Conservation (phyloP, 2,329 filamentous ascomycete genomes). For the Aspergillus aculeatinus region DNA sequence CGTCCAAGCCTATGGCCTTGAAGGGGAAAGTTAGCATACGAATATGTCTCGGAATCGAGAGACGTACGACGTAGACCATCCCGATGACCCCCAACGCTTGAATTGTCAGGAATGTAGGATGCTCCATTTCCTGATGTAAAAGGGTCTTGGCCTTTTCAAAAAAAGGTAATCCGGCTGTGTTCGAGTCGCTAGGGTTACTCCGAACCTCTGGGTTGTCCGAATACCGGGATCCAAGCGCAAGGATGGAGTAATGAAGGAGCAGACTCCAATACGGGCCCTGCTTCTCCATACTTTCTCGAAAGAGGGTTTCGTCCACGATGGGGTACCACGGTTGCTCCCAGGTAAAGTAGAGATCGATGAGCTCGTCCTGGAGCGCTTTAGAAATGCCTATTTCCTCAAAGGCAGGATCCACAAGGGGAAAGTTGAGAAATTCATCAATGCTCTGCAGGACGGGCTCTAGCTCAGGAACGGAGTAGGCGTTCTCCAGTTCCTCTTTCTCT, state of each 20-base stretch:
- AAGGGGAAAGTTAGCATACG: neutral
- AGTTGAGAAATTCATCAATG: constrained; percentile 1
- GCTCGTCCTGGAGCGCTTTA: constrained; percentile 28
- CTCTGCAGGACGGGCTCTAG: neutral
- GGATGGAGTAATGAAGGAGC: constrained; percentile 17
- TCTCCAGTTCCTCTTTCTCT: neutral
- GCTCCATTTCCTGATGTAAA: constrained; percentile 23
- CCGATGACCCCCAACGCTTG: constrained; percentile 36
- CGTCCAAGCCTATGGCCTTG: constrained; percentile 36
- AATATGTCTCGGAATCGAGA: neutral
- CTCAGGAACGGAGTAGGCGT: neutral
- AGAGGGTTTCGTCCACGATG: constrained; percentile 37
- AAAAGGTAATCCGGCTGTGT: constrained; percentile 36
- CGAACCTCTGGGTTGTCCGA: constrained; percentile 33
- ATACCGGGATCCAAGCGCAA: constrained; percentile 36
- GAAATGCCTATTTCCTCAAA: constrained; percentile 11
- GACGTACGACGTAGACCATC: constrained; percentile 27
- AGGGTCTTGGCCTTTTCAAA: constrained; percentile 28
- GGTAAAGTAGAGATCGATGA: constrained; percentile 37
- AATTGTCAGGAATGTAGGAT: constrained; percentile 39
- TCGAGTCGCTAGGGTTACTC: constrained; percentile 30
- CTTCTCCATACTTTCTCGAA: constrained; percentile 29
- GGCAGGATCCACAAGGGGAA: neutral
- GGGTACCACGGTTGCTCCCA: constrained; percentile 42
- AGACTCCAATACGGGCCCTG: constrained; percentile 33